Evolutionary conservation across 495 filamentous ascomycete species (phyloP).

Genomic region (Neurospora sp.): DNA sequence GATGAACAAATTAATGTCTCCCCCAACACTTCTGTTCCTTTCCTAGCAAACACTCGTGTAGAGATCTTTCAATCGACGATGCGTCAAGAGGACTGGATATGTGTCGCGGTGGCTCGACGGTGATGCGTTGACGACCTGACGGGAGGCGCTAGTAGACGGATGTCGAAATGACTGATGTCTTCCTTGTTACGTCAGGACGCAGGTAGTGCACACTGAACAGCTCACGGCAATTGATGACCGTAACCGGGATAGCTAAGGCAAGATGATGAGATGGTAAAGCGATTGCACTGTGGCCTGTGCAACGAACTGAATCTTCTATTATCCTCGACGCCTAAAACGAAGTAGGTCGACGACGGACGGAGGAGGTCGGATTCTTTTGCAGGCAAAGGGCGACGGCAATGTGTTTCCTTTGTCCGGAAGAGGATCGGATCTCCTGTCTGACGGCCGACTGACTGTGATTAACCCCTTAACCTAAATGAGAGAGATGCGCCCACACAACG

Average conservation of each 20-base stretch:
- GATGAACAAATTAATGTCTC: constrained; percentile 99
- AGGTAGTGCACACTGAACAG: constrained; percentile 11
- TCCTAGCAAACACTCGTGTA: constrained; percentile 17
- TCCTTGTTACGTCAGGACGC: not conserved
- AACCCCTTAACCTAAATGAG: constrained; percentile 27
- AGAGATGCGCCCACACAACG: constrained; percentile 32
- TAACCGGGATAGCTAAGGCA: constrained; percentile 15
- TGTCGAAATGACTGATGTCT: not conserved
- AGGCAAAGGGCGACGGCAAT: constrained; percentile 19
- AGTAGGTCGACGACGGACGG: constrained; percentile 24
- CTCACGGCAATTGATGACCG: constrained; percentile 20
- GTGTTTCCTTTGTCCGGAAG: constrained; percentile 22
- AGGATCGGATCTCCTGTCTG: constrained; percentile 21
- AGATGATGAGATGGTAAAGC: not conserved
- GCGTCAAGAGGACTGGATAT: not conserved
- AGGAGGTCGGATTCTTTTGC: constrained; percentile 20
- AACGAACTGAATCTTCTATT: constrained; percentile 23
- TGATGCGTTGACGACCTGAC: constrained; percentile 3
- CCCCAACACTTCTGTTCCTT: constrained; percentile 49
- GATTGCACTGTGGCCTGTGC: constrained; percentile 28
- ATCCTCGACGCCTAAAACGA: constrained; percentile 20
- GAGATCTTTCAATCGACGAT: constrained; percentile 29
- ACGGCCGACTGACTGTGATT: constrained; percentile 16
- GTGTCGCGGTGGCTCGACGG: not conserved
- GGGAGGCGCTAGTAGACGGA: not conserved